Conservation (phyloP, 2,329 filamentous ascomycete species). For the Microdochium paspali region DNA sequence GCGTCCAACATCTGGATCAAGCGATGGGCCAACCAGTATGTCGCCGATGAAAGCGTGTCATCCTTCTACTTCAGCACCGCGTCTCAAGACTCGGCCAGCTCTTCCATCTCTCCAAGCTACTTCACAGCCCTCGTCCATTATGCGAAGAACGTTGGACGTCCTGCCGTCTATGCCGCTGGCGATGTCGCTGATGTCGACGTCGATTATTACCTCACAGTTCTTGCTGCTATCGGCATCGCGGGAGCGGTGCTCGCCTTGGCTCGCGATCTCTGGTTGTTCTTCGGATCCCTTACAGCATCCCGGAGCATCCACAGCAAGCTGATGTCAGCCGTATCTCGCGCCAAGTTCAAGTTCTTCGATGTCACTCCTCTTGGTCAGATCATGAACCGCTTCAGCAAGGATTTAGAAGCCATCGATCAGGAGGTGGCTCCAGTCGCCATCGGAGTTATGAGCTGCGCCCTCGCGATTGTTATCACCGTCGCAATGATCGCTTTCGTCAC, state of each 20-base stretch:
- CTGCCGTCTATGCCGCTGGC: slow-evolving; percentile 25
- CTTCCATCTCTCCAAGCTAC: slow-evolving; percentile 25
- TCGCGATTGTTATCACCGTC: slow-evolving; percentile 73
- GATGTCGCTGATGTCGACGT: slow-evolving; percentile 58
- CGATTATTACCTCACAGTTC: slow-evolving; percentile 73
- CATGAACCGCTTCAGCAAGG: slow-evolving; percentile 98
- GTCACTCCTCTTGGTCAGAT: slow-evolving; percentile 90
- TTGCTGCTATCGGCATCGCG: slow-evolving; percentile 67
- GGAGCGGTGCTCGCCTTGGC: slow-evolving; percentile 76
- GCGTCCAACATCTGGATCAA: slow-evolving; percentile 92
- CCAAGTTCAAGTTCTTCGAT: slow-evolving; percentile 97
- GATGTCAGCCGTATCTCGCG: slow-evolving; percentile 71
- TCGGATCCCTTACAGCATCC: slow-evolving; percentile 82
- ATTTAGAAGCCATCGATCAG: slow-evolving; percentile 89
- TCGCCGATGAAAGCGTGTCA: slow-evolving; percentile 29
- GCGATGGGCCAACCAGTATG: slow-evolving; percentile 89
- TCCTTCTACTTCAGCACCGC: slow-evolving; percentile 21
- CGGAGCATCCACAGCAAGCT: slow-evolving; percentile 72
- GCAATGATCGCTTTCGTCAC: slow-evolving; percentile 82
- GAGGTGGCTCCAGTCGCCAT: slow-evolving; percentile 92
- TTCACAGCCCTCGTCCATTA: slow-evolving; percentile 29
- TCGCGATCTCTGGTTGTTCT: slow-evolving; percentile 83
- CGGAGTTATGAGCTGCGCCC: slow-evolving; percentile 53
- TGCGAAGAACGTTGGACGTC: slow-evolving; percentile 22
- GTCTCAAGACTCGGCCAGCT: slow-evolving; percentile 23